These are phyloP conservation scores for Blastobotrys malaysiensis DNA, from an alignment of 1,139 yeast species.

Conservation along the genomic window DNA sequence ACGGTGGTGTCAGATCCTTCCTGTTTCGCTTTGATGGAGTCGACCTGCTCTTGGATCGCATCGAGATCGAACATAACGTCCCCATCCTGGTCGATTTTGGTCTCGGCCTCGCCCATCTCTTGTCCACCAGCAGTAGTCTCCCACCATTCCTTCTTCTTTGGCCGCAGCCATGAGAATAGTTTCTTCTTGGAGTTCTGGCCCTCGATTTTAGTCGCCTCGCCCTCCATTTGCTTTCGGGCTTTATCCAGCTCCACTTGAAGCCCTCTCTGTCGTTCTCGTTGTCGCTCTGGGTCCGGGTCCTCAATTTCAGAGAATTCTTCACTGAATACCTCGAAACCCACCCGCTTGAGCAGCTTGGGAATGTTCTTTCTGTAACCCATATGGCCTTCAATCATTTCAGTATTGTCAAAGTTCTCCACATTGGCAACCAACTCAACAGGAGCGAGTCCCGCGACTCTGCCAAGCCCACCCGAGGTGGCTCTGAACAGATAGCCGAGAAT, in stretches of 20 bases:
- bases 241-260: slow-evolving; percentile 79
- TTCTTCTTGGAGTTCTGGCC: slow-evolving; percentile 33
- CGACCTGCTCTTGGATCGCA: slow-evolving; percentile 33
- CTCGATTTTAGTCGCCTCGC: slow-evolving; percentile 23
- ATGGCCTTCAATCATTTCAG: slow-evolving; percentile 86
- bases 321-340: slow-evolving; percentile 77
- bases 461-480: slow-evolving; percentile 93
- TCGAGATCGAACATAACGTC: slow-evolving; percentile 35
- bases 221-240: slow-evolving; percentile 54
- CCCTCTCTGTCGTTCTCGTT: slow-evolving; percentile 70
- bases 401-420: slow-evolving; percentile 80
- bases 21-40: slow-evolving; percentile 18
- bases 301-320: slow-evolving; percentile 96
- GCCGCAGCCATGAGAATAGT: slow-evolving; percentile 52
- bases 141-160: slow-evolving; percentile 87
- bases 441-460: slow-evolving; percentile 84
- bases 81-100: slow-evolving; percentile 12
- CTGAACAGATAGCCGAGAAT: slow-evolving; percentile 89
- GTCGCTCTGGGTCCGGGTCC: slow-evolving; percentile 88
- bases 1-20: slow-evolving; percentile 3
- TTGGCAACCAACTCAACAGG: slow-evolving; percentile 58
- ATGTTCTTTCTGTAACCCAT: slow-evolving; percentile 94
- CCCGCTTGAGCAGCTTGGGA: slow-evolving; percentile 63
- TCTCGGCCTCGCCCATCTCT: slow-evolving; percentile 19
- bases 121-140: slow-evolving; percentile 47